Base-by-base conservation (phyloP, 2,329 filamentous ascomycete species). In the Cladosporium sp. region DNA sequence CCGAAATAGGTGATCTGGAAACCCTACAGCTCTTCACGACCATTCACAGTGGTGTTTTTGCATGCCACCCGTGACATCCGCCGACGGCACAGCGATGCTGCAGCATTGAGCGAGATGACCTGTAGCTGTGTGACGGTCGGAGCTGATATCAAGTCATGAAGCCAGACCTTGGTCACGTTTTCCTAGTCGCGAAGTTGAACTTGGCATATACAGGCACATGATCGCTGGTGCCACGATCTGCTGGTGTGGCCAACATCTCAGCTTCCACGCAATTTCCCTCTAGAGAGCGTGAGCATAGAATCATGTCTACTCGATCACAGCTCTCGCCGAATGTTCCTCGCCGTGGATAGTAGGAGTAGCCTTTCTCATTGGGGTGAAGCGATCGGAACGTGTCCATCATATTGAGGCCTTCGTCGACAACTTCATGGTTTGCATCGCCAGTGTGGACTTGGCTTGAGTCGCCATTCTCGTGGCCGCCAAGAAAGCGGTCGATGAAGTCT, bases 231-330 rank as follows among this genome's bases (percentile, higher is more conserved):
- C 79, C 80, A 39, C 81, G 72, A 60, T 82, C 81, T 60, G 61
- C 65, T 15, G 71, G 62, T 22, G 67, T 76, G 28, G 77, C 76
- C 59, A 75, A 67, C 15, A 80, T 78, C 3, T 73, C 76, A 47
- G 72, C 74, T 14, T 64, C 68, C 14, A 59, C 66, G 4, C 80
- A 59, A 51, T 67, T 64, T 4, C 71, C 73, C 56, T 74, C 73
- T 9, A 81, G 61, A 1, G 49, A 60, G 51, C 63, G 70, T 3
- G 77, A 82, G 17, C 74, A 73, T 58, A 84, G 68, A 20, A 82
- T 74, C 66, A 81, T 71, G 65, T 84, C 81, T 1, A 83, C 80
- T 30, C 80, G 69, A 70, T 84, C 81, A 66, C 80, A 82, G 58
- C 78, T 82, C 7, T 65, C 68, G 1, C 80, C 81, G 75, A 80